These are phyloP conservation scores for Polyplosphaeria fusca DNA, from an alignment of 495 filamentous ascomycete genomes.

Conservation along the genomic window DNA sequence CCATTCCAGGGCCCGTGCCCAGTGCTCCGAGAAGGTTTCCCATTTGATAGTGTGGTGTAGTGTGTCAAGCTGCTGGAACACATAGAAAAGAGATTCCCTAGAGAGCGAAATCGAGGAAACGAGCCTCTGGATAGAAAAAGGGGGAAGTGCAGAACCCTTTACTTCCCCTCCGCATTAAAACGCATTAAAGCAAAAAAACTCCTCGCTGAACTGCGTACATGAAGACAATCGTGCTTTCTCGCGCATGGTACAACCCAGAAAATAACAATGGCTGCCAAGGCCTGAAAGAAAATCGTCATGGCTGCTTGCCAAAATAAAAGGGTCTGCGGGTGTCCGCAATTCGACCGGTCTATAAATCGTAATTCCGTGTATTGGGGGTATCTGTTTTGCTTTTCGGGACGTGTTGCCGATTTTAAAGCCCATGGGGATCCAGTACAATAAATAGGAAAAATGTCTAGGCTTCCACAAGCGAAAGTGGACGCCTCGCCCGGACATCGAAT, in stretches of 20 bases:
- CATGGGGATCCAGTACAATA: slow-evolving; percentile 10
- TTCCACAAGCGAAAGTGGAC: neutral
- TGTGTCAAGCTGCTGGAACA: neutral
- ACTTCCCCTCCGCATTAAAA: neutral
- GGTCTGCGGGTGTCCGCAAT: neutral
- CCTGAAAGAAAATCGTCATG: slow-evolving; percentile 28
- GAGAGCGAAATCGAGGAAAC: neutral
- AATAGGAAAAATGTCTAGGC: slow-evolving; percentile 1
- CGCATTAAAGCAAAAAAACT: neutral
- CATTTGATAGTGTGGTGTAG: neutral
- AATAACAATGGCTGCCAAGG: neutral
- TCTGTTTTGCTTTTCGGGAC: slow-evolving; percentile 20
- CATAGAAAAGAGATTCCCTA: neutral
- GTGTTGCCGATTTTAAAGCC: neutral
- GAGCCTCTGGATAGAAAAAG: neutral
- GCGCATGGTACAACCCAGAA: neutral
- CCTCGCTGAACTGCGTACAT: neutral
- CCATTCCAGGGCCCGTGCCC: too few species aligned
- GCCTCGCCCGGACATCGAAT: slow-evolving; percentile 5
- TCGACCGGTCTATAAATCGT: slow-evolving; percentile 28
- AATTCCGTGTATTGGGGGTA: slow-evolving; percentile 29
- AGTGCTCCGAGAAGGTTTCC: too few species aligned
- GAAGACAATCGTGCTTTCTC: neutral
- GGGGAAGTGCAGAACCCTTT: neutral
- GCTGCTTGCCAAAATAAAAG: slow-evolving; percentile 5